phyloP scores from a whole-genome alignment of 257 asterid species.

The Primulina eburnea region DNA sequence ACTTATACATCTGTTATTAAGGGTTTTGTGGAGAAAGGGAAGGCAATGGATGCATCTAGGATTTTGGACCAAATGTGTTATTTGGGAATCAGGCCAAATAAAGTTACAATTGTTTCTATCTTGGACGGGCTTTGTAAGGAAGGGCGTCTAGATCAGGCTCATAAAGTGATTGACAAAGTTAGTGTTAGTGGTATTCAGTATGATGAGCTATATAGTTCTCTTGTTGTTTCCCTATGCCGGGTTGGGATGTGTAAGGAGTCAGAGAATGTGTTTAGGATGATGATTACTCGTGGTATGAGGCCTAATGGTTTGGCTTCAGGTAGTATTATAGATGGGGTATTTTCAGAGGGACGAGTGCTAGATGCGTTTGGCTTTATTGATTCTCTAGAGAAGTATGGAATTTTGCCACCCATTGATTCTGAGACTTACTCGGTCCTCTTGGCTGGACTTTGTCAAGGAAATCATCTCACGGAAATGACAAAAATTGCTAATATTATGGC shows the following conservation, averaged over 20 bases:
- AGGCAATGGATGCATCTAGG: conserved; percentile 45
- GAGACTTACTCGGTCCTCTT: conserved; percentile 50
- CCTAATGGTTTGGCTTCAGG: conserved; percentile 64
- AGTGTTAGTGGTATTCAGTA: conserved; percentile 30
- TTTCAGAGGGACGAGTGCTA: conserved; percentile 45
- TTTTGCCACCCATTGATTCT: conserved; percentile 40
- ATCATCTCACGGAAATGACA: conserved; percentile 45
- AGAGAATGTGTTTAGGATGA: conserved; percentile 54
- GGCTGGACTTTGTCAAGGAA: conserved; percentile 51
- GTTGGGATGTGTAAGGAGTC: conserved; percentile 51
- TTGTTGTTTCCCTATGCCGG: conserved; percentile 51
- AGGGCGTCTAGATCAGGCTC: conserved; percentile 59
- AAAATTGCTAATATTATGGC: conserved; percentile 45
- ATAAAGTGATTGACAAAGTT: conserved; percentile 42
- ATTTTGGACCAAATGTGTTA: conserved; percentile 56
- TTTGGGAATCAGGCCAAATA: conserved; percentile 53
- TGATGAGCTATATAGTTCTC: conserved; percentile 55
- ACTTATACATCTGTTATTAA: conserved; percentile 67
- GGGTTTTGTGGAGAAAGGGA: conserved; percentile 58
- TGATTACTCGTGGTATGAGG: conserved; percentile 54
- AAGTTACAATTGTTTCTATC: conserved; percentile 44
- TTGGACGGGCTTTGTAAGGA: conserved; percentile 68
- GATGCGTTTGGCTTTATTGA: conserved; percentile 62
- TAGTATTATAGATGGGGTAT: conserved; percentile 36
- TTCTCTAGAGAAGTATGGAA: conserved; percentile 46